Percentiles rank a stretch among this genome's conserved stretches.
These are phyloP conservation scores for Mycosphaerella arachidis DNA, from an alignment of 2,329 filamentous ascomycete genomes.

Conservation along the genomic window DNA sequence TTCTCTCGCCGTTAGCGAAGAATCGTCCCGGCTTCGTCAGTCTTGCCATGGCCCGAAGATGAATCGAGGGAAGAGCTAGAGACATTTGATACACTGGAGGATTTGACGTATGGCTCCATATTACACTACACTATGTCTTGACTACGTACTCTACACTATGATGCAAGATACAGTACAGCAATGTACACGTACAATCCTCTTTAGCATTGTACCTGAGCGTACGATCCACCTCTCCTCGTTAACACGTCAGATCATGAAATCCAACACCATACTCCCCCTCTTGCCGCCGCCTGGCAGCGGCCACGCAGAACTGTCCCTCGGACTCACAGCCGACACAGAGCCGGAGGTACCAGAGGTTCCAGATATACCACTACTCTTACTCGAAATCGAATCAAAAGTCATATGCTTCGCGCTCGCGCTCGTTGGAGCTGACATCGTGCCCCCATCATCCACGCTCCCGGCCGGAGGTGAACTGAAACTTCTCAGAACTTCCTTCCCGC, in stretches of 20 bases:
- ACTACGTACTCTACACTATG: no score
- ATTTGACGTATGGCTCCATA: not conserved
- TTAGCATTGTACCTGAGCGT: no score
- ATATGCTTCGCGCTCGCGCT: not conserved
- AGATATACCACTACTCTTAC: not conserved
- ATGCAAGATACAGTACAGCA: not conserved
- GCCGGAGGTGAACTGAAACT: not conserved
- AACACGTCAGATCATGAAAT: not conserved
- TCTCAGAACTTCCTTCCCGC: not conserved
- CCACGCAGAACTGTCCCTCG: not conserved
- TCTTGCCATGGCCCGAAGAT: not conserved
- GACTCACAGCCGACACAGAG: not conserved
- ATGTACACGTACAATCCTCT: not conserved
- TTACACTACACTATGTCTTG: not conserved
- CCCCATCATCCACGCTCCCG: not conserved
- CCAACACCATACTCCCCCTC: not conserved
- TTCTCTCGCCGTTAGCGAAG: conserved; percentile 28
- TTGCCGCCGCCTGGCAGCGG: not conserved
- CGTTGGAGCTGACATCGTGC: not conserved
- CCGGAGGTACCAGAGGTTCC: not conserved
- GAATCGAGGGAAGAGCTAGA: not conserved
- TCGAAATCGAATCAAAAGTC: not conserved
- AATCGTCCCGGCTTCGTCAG: conserved; percentile 15
- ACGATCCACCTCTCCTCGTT: not conserved
- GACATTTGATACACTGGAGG: not conserved